Evolutionary conservation across 345 rosid species (phyloP), one percentile per base, ranked within the genome.

Genomic region (Citrus glauca): DNA sequence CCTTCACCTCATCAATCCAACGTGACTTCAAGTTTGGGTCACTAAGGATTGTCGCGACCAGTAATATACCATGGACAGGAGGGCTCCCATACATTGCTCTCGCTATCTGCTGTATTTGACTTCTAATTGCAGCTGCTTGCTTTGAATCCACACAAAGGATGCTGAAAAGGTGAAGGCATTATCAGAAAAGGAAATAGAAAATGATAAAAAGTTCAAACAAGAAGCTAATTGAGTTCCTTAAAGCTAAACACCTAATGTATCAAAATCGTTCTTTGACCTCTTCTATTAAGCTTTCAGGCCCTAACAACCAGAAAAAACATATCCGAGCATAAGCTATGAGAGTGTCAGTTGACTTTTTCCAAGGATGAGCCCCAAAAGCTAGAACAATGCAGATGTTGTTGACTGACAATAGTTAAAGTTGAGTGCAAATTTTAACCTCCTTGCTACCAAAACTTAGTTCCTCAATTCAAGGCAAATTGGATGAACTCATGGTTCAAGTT

Each of bases 51-150:
- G 85, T 86, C 2, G 90, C 86, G 64, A 87, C 91, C 6, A 89
- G 78, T 65, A 84, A 78, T 60, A 77, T 72, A 35, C 94, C 92
- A 67, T 86, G 91, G 37, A 79, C 80, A 20, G 94, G 90, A 72
- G 92, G 90, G 74, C 88, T 85, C 77, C 94, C 81, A 30, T 90
- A 87, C 90, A 87, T 85, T 72, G 92, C 84, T 74, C 86, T 80
- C 5, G 88, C 88, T 37, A 87, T 87, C 80, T 76, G 86, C 87
- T 85, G 89, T 78, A 90, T 74, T 69, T 90, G 94, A 82, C 88
- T 84, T 82, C 79, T 82, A 32, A 87, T 81, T 25, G 85, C 83
- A 74, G 42, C 81, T 35, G 87, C 88, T 79, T 89, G 87, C 55
- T 69, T 82, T 25, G 76, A 71, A 77, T 89, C 86, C 62, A 77